Base-by-base conservation (phyloP, 768 basidiomycete species). In the Suillus hirtellus region DNA sequence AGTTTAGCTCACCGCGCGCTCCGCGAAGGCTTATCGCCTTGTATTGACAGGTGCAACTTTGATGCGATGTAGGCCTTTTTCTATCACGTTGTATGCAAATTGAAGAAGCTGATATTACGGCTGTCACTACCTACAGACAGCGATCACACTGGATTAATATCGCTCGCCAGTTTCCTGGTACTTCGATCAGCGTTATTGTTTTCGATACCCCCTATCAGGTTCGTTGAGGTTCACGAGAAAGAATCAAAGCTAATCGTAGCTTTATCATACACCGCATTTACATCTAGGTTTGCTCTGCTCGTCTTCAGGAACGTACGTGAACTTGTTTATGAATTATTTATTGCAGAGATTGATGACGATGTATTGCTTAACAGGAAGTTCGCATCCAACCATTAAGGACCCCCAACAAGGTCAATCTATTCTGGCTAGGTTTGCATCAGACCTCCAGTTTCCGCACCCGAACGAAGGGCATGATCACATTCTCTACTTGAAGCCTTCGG, bases 141-240 rank as follows among this genome's bases (percentile, higher is more conserved):
- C 79, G 89, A 60, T 82, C 83, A 38, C 79, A 89, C 70, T 94
- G 91, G 92, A 88, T 87, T 68, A 73, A 82, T 65, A 90, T 93
- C 64, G 90, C 89, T 15, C 82, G 78, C 66, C 83, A 84, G 68
- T 88, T 86, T 70, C 85, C 87, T 60, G 83, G 81, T 63, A 87
- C 84, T 59, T 75, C 77, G 60, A 78, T 89, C 64, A 91, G 89
- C 85, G 83, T 89, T 75, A 82, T 93, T 76, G 86, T 89, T 66
- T 91, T 92, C 67, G 87, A 92, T 71, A 89, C 85, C 5, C 88
- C 89, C 64, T 88, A 89, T 75, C 82, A 89, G 76, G 90, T 91
- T 69, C 79, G 82, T 69, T 65, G 65, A 61, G 44, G 43, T 27
- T 53, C 56, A 55, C 60, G 21, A 21, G 37, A 31, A 27, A 49